Evolutionary conservation across 2,329 filamentous ascomycete species (phyloP).

Genomic region (Colletotrichum sp.): DNA sequence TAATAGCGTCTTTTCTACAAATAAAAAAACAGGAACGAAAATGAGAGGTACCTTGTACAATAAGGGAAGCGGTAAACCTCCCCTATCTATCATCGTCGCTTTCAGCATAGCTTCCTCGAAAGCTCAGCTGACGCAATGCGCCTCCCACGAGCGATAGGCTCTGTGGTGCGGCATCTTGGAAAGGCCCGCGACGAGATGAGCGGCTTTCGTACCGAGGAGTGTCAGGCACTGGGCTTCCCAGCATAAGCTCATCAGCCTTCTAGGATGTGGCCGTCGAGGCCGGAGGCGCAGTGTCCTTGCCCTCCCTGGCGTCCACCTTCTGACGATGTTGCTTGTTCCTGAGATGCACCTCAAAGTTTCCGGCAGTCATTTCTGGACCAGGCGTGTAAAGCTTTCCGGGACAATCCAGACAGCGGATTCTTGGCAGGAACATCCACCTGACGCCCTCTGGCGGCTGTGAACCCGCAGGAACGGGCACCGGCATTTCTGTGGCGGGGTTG

Average conservation of each 20-base stretch:
- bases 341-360: slow-evolving; percentile 92
- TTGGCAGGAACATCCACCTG: slow-evolving; percentile 83
- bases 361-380: slow-evolving; percentile 81
- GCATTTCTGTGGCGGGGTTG: slow-evolving; percentile 71
- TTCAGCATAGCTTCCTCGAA: not conserved
- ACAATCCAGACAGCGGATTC: slow-evolving; percentile 92
- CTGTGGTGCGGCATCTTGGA: not conserved
- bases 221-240: not conserved
- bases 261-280: not conserved
- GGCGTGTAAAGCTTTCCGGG: slow-evolving; percentile 94
- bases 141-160: not conserved
- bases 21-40: not conserved
- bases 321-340: slow-evolving; percentile 83
- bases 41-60: slow-evolving; percentile 2
- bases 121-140: not conserved
- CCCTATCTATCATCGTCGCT: not conserved
- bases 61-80: not conserved
- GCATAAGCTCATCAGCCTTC: not conserved
- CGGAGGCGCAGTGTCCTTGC: slow-evolving; percentile 24
- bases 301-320: slow-evolving; percentile 54
- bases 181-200: not conserved
- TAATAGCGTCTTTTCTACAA: slow-evolving; percentile 12
- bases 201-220: not conserved
- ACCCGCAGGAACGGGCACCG: slow-evolving; percentile 56
- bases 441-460: slow-evolving; percentile 65